Evolutionary conservation across 1,139 yeast genomes (phyloP).

Genomic region (Debaryomyces sp.): DNA sequence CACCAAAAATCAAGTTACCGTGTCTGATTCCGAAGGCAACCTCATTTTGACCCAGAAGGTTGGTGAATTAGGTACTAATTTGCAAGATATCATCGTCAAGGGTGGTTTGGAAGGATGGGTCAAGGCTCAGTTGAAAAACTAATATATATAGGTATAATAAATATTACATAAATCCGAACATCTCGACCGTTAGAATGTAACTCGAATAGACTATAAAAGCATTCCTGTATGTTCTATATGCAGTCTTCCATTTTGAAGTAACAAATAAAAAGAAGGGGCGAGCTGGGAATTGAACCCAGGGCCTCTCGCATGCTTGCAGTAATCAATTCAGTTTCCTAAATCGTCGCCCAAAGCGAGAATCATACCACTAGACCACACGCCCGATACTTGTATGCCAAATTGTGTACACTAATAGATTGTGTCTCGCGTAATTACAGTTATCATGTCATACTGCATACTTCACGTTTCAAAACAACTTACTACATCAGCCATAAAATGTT

Average conservation of each 20-base stretch:
- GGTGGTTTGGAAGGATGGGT: constrained; percentile 99
- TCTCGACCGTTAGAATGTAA: neutral
- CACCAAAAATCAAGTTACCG: constrained; percentile 75
- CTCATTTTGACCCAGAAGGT: constrained; percentile 81
- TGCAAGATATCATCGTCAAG: constrained; percentile 94
- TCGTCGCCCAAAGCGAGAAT: constrained; percentile 22
- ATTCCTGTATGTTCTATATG: too few relatives aligned
- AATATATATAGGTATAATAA: neutral
- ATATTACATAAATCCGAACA: neutral
- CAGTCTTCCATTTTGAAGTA: too few relatives aligned
- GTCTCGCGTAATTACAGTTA: neutral
- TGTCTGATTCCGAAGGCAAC: constrained; percentile 67
- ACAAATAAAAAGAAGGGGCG: constrained; percentile 15
- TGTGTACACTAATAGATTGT: neutral
- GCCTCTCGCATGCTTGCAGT: constrained; percentile 15
- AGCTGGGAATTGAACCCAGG: constrained; percentile 20
- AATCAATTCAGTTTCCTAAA: constrained; percentile 6
- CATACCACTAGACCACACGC: constrained; percentile 30
- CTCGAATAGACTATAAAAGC: neutral
- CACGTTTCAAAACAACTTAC: too few relatives aligned
- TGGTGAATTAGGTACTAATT: constrained; percentile 91
- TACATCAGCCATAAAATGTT: too few relatives aligned
- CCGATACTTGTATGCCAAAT: constrained; percentile 5
- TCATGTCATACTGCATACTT: too few relatives aligned
- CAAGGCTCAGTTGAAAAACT: constrained; percentile 57